Evolutionary conservation across 441 rosid species (phyloP), one percentile per base, ranked within the genome.

Genomic region (Cnidoscolus chayamansa): DNA sequence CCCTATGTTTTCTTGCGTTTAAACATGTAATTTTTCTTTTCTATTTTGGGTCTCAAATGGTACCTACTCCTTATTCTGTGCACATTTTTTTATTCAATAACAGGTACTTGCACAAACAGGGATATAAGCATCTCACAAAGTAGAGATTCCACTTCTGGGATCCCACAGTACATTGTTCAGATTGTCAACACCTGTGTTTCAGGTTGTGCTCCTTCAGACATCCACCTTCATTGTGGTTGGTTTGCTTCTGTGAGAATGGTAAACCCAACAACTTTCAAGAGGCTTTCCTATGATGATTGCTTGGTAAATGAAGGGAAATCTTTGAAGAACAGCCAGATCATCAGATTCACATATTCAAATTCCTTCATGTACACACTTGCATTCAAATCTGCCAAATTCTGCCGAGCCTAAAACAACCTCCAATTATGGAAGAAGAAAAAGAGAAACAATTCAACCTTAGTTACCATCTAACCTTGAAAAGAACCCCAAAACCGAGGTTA

Each of bases 181-280:
- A 87, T 87, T 17, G 75, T 79, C 57, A 87, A 82, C 81, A 81
- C 86, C 0, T 87, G 87, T 56, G 63, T 76, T 31, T 76, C 81
- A 8, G 75, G 82, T 7, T 85, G 90, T 73, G 76, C 80, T 25
- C 85, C 88, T 50, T 80, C 85, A 37, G 61, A 74, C 35, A 79
- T 85, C 64, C 89, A 79, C 74, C 74, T 87, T n/a, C 84, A 79
- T 10, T 85, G 90, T 45, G 86, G 86, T 12, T 85, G 87, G 89
- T 87, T 87, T 78, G 87, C 87, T 30, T 85, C 87, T 55, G 87
- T 81, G 17, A 83, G 84, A 78, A 59, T 85, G 45, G 82, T 85
- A 4, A 83, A 79, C 72, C 88, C 90, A 50, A 73, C 60, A 70
- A 76, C 72, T 31, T 85, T 87, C 83, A 87, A 83, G 68, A 77